Evolutionary conservation across 2,329 filamentous ascomycete species (phyloP).

Genomic region (Endoconidiophora laricicola): DNA sequence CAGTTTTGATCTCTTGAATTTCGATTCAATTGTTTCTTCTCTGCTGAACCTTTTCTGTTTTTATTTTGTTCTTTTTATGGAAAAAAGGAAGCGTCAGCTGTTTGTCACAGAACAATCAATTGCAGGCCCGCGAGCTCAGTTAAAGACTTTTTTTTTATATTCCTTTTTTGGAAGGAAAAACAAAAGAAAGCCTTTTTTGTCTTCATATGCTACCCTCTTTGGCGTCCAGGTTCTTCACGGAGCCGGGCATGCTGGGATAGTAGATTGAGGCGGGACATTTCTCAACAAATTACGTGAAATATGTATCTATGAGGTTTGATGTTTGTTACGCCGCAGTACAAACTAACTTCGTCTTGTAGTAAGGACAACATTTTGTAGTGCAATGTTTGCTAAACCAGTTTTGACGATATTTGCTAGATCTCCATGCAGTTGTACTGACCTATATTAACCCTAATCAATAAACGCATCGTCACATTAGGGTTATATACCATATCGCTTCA

Average conservation of each 20-base stretch:
- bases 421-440: no score
- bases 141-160: background rate
- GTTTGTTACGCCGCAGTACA: conserved; percentile 4
- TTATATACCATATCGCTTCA: no score
- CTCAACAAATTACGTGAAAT: background rate
- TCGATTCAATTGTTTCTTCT: conserved; percentile 2
- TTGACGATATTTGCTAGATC: no score
- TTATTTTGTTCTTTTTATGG: background rate
- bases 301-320: background rate
- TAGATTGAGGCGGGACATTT: conserved; percentile 14
- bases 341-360: background rate
- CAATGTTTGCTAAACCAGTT: no score
- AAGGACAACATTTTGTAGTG: no score
- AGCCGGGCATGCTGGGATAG: conserved; percentile 9
- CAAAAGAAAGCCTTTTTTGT: conserved; percentile 4
- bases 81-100: conserved; percentile 12
- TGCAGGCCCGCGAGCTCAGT: conserved; percentile 14
- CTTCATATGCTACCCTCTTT: conserved; percentile 10
- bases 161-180: background rate
- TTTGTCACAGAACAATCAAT: conserved; percentile 14
- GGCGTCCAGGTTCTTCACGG: background rate
- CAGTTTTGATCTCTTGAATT: no score
- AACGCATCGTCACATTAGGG: no score
- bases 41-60: background rate
- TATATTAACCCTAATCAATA: no score